These are phyloP conservation scores for Coniochaeta sp. DNA, from an alignment of 2,329 filamentous ascomycete species.

Conservation along the genomic window DNA sequence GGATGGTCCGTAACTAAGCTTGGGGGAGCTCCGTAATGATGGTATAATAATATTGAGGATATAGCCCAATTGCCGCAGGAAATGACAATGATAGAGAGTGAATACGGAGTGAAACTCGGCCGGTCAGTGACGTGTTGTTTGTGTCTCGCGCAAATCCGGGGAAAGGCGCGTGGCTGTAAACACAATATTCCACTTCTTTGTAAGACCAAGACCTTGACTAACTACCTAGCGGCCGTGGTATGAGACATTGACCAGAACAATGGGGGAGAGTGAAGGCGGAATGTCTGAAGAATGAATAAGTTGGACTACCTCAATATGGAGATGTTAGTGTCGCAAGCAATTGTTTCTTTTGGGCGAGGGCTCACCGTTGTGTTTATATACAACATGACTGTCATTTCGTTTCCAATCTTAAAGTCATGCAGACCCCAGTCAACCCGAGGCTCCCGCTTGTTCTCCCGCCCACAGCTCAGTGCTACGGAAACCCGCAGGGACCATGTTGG, in stretches of 20 bases:
- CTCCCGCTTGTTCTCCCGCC: background rate
- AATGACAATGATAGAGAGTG: background rate
- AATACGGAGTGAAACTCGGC: background rate
- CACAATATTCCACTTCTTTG: too few relatives aligned
- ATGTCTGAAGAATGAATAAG: too few relatives aligned
- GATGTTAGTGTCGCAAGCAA: too few relatives aligned
- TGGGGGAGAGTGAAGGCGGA: too few relatives aligned
- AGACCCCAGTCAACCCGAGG: background rate
- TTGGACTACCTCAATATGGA: too few relatives aligned
- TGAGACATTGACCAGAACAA: background rate
- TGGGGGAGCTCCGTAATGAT: background rate
- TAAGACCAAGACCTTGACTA: too few relatives aligned
- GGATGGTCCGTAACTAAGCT: background rate
- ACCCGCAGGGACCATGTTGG: conserved; percentile 12
- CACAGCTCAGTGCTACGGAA: conserved; percentile 11
- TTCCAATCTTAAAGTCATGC: conserved; percentile 4
- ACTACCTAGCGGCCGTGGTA: conserved; percentile 1
- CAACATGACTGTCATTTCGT: conserved; percentile 11
- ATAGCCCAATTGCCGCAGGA: background rate
- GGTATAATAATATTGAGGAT: too few relatives aligned
- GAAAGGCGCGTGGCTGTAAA: background rate
- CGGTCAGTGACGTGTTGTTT: background rate
- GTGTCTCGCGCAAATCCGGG: background rate
- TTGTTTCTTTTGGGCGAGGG: conserved; percentile 6
- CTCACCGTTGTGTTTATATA: conserved; percentile 1